Base-by-base conservation (phyloP, 176 grass and related monocot genomes). In the Carex myosuroides region DNA sequence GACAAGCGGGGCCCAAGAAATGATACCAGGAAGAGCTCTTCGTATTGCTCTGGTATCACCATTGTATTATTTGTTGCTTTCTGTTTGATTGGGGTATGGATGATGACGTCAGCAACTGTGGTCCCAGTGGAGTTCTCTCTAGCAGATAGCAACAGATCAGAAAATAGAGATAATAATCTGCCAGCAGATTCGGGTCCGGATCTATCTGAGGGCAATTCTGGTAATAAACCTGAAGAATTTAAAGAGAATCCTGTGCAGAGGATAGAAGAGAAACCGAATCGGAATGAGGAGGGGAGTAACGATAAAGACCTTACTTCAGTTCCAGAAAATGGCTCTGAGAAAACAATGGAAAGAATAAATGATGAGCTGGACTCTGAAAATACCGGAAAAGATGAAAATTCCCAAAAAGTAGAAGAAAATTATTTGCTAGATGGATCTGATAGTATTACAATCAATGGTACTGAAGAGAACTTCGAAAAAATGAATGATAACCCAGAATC, bases 11-110 rank as follows among this genome's bases (percentile, higher is more conserved):
- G 44, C 22, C 41, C 62, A 29, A 83, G 81, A 69, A 46, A 68
- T 68, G 81, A 83, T 41, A 54, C 39, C 10, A 32, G 73, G 52
- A 83, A 55, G 64, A 37, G 35, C 33, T 80, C 84, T 4, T 91
- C 32, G 12, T 89, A 72, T 82, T 90, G 86, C 70, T 87, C 88
- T 60, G 84, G 85, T n/a, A 48, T 85, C 65, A 67, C 70, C 58
- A 39, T 88, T 63, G 78, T 89, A 37, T 39, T 89, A 52, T 94
- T 94, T 77, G 94, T 97, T 70, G 90, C 88, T 59, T 82, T 97
- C 33, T 89, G 91, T 71, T 86, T 97, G 21, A 87, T 94, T 14
- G 90, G 80, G 14, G 88, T 92, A 69, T 97, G 94, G 94, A 92
- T 90, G 90, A 37, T 86, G 48, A 89, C 94, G 33, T 94, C 94